Percentiles rank a stretch among this genome's conserved stretches.
Conservation (phyloP, 352 stramenopile genomes). For the Phytopythium litorale region DNA sequence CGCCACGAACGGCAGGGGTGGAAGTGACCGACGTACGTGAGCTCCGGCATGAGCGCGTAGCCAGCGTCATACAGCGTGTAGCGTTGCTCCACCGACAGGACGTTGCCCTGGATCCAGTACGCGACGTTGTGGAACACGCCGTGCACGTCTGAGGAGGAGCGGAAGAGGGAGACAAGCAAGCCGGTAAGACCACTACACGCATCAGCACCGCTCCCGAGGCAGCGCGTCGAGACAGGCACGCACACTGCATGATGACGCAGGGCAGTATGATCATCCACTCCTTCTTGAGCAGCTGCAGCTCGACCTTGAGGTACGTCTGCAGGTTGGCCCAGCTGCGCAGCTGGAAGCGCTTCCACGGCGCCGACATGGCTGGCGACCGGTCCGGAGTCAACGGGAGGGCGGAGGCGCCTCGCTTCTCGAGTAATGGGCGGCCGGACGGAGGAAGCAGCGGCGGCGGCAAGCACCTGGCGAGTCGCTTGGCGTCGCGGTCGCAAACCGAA, state of each 20-base stretch:
- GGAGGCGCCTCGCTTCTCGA: no score
- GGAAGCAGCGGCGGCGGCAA: no score
- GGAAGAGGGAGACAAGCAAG: not conserved
- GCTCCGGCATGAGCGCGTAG: conserved; percentile 66
- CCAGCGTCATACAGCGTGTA: conserved; percentile 75
- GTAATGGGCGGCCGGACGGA: no score
- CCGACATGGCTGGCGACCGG: not conserved
- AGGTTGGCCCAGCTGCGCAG: conserved; percentile 55
- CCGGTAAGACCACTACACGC: no score
- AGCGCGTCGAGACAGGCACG: conserved; percentile 7
- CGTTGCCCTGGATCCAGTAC: conserved; percentile 78
- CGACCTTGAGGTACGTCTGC: conserved; percentile 57
- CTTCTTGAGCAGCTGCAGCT: conserved; percentile 48
- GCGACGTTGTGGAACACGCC: conserved; percentile 83
- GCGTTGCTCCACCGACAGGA: conserved; percentile 63
- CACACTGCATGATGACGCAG: conserved; percentile 82
- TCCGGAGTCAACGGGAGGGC: no score
- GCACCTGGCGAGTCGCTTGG: not conserved
- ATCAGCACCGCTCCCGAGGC: no score
- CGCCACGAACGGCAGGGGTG: not conserved
- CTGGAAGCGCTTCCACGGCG: conserved; percentile 32
- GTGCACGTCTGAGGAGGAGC: conserved; percentile 46
- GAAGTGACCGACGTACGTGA: conserved; percentile 26
- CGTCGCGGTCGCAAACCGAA: not conserved
- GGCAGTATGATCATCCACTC: conserved; percentile 77